Conservation (phyloP, 768 basidiomycete species). For the Russula foetens region DNA sequence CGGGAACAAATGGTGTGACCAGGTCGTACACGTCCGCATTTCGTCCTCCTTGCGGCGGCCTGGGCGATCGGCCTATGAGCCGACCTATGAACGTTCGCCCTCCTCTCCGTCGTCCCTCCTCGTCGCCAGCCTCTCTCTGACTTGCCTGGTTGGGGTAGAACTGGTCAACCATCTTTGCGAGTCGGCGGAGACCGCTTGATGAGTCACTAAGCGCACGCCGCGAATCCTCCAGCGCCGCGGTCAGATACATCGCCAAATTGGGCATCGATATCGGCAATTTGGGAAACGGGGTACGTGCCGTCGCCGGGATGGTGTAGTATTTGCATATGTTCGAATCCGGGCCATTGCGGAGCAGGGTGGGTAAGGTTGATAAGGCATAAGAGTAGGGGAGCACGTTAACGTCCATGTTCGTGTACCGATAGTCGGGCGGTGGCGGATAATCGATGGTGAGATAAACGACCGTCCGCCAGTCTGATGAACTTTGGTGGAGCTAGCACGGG, state of each 20-base stretch:
- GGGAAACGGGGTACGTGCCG: slow-evolving; percentile 52
- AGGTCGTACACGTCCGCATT: slow-evolving; percentile 79
- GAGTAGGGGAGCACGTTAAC: slow-evolving; percentile 66
- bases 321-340: slow-evolving; percentile 57
- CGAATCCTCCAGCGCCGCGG: slow-evolving; percentile 62
- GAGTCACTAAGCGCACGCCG: slow-evolving; percentile 51
- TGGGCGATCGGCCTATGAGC: slow-evolving; percentile 45
- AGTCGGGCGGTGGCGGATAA: slow-evolving; percentile 44
- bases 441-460: slow-evolving; percentile 75
- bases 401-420: slow-evolving; percentile 46
- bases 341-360: slow-evolving; percentile 54
- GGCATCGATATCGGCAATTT: slow-evolving; percentile 69
- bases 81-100: slow-evolving; percentile 28
- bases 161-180: slow-evolving; percentile 60
- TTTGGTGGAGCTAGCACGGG: slow-evolving; percentile 45
- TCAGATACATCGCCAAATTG: slow-evolving; percentile 66
- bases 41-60: slow-evolving; percentile 41
- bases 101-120: slow-evolving; percentile 45
- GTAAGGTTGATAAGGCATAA: slow-evolving; percentile 51
- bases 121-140: slow-evolving; percentile 28
- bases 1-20: slow-evolving; percentile 74
- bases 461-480: slow-evolving; percentile 59
- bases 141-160: slow-evolving; percentile 50
- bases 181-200: slow-evolving; percentile 51
- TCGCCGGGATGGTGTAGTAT: slow-evolving; percentile 63